Conservation (phyloP, 2,329 filamentous ascomycete species). For the Orbilia quercus region DNA sequence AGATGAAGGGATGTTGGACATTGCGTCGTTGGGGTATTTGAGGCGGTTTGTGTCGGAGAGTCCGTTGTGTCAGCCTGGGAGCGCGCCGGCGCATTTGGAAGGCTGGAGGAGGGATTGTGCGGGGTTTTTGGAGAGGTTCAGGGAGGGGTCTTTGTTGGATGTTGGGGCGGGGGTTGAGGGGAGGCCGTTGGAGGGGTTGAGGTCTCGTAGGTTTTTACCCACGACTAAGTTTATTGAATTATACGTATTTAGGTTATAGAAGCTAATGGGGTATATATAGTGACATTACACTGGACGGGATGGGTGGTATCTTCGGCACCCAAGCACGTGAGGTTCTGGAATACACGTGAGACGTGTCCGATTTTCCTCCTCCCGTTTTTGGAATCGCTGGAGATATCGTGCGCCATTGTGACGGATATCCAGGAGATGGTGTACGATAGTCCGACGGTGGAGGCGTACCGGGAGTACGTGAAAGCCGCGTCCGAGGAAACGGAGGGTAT, state of each 20-base stretch:
- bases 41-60: slow-evolving; percentile 12
- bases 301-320: neutral
- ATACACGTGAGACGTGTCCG: neutral
- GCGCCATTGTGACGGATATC: neutral
- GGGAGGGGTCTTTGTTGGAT: slow-evolving; percentile 2
- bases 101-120: neutral
- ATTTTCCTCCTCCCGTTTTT: slow-evolving; percentile 14
- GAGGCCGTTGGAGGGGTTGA: slow-evolving; percentile 4
- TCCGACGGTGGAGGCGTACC: neutral
- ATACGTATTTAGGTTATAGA: too few species aligned
- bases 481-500: neutral
- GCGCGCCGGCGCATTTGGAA: neutral
- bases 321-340: slow-evolving; percentile 6
- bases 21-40: neutral
- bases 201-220: neutral
- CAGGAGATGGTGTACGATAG: too few species aligned
- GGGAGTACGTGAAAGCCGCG: neutral
- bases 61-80: slow-evolving; percentile 6
- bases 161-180: neutral
- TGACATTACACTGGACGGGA: slow-evolving; percentile 13
- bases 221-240: neutral
- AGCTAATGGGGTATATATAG: neutral
- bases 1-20: too few species aligned
- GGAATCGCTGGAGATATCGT: slow-evolving; percentile 8
- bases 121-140: neutral